phyloP scores from a whole-genome alignment of 257 asterid species.

The Penstemon barbatus region DNA sequence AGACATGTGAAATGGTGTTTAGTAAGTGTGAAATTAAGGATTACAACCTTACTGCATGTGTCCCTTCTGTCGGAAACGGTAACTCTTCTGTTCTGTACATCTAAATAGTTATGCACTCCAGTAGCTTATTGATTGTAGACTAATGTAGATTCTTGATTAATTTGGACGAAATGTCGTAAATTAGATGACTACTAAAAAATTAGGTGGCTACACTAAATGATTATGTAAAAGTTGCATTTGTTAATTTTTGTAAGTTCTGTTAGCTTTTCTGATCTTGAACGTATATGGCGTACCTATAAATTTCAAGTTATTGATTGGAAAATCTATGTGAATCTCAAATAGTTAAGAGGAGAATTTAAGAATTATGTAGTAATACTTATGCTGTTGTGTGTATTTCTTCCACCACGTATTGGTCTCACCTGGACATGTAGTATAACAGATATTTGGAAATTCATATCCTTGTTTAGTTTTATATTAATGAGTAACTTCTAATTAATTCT shows the following conservation, averaged over 20 bases:
- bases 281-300: too few relatives aligned
- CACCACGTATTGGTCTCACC: too few relatives aligned
- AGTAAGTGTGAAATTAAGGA: constrained; percentile 45
- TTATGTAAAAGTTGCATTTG: background rate
- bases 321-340: background rate
- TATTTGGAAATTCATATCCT: background rate
- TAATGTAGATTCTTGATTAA: background rate
- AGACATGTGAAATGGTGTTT: constrained; percentile 33
- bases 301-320: background rate
- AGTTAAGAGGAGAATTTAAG: background rate
- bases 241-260: background rate
- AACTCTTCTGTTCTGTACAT: background rate
- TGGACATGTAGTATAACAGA: background rate
- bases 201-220: background rate
- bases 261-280: background rate
- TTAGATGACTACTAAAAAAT: background rate
- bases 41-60: constrained; percentile 51
- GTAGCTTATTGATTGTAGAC: background rate
- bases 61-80: constrained; percentile 43
- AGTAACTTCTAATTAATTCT: background rate
- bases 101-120: constrained; percentile 1
- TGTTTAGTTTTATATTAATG: background rate
- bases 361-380: background rate
- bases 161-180: background rate
- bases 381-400: background rate